Conservation (phyloP, 2,329 filamentous ascomycete species). For the Aspergillus terreus region DNA sequence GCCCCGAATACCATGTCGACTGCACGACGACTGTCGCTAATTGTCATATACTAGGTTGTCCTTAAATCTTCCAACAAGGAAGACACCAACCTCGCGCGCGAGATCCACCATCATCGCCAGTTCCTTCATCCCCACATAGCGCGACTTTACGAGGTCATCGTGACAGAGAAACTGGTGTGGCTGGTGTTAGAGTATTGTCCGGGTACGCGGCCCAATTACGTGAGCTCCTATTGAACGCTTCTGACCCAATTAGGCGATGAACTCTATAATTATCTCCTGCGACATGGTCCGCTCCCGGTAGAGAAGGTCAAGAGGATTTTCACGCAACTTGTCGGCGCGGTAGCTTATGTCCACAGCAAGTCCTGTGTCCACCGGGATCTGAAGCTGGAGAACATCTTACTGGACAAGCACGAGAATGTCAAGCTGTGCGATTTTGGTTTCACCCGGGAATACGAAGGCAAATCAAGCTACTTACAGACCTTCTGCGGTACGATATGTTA, state of each 20-base stretch:
- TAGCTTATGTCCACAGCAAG: slow-evolving; percentile 90
- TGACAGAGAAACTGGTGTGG: slow-evolving; percentile 94
- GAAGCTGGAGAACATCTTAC: slow-evolving; percentile 92
- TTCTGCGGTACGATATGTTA: slow-evolving; percentile 98
- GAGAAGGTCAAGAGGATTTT: slow-evolving; percentile 94
- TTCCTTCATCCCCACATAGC: slow-evolving; percentile 98
- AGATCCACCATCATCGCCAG: slow-evolving; percentile 97
- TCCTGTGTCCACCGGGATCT: slow-evolving; percentile 95
- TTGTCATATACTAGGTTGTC: slow-evolving; percentile 65
- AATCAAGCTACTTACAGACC: slow-evolving; percentile 89
- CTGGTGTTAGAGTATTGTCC: slow-evolving; percentile 94
- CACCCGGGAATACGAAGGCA: slow-evolving; percentile 93
- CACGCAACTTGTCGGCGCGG: slow-evolving; percentile 89
- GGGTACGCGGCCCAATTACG: slow-evolving; percentile 50
- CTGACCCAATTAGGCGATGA: slow-evolving; percentile 67
- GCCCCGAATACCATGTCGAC: neutral
- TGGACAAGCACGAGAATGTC: slow-evolving; percentile 96
- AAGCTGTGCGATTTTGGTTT: slow-evolving; percentile 98
- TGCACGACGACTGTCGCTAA: neutral
- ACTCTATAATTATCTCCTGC: slow-evolving; percentile 90
- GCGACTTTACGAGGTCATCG: slow-evolving; percentile 93
- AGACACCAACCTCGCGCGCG: slow-evolving; percentile 90
- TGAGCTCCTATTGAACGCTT: slow-evolving; percentile 4
- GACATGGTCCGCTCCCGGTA: slow-evolving; percentile 76
- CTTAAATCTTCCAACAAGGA: slow-evolving; percentile 97